Evolutionary conservation across 495 filamentous ascomycete genomes (phyloP).

Genomic region (Glarea lozoyensis): DNA sequence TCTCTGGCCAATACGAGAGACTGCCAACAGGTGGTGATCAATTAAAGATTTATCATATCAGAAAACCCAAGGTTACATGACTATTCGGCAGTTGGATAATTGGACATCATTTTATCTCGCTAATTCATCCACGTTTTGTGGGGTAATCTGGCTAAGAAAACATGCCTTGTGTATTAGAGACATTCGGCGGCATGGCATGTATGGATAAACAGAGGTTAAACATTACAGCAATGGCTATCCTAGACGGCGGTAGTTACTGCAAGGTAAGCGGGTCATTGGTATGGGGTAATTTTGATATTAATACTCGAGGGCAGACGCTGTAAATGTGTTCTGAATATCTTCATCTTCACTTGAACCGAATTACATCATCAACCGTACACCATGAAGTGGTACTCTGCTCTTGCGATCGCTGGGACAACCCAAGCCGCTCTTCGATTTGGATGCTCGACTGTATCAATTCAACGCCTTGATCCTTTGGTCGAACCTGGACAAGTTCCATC

Average conservation of each 20-base stretch:
- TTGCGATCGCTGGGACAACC: background rate
- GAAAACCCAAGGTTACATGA: too few species aligned
- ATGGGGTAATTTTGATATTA: background rate
- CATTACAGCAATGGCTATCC: background rate
- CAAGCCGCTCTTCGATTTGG: slow-evolving; percentile 2
- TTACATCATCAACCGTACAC: background rate
- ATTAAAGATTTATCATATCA: too few species aligned
- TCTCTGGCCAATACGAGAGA: too few species aligned
- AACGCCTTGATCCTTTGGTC: slow-evolving; percentile 1
- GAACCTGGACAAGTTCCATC: background rate
- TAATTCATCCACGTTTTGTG: too few species aligned
- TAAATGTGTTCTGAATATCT: background rate
- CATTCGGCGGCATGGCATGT: too few species aligned
- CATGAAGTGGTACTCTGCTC: background rate
- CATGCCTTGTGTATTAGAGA: too few species aligned
- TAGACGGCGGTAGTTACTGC: background rate
- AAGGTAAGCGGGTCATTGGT: background rate
- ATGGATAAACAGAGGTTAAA: background rate
- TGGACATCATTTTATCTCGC: too few species aligned
- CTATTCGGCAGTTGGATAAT: too few species aligned
- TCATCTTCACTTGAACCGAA: background rate
- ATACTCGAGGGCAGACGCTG: background rate
- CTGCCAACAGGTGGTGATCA: too few species aligned
- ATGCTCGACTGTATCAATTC: background rate
- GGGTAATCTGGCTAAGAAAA: too few species aligned